Conservation (phyloP, 441 rosid genomes). For the Eruca vesicaria region DNA sequence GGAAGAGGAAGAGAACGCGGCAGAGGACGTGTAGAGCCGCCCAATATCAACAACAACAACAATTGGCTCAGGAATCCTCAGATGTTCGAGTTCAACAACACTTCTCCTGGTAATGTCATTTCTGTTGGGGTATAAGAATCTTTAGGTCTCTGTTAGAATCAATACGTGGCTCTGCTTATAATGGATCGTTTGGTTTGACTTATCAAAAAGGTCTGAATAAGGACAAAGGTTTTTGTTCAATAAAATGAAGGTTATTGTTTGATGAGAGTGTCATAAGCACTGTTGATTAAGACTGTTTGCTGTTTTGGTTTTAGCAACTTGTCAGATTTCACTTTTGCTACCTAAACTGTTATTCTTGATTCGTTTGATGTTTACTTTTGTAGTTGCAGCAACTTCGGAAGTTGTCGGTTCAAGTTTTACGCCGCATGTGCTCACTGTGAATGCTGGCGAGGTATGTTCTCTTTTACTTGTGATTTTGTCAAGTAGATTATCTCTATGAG, state of each 20-base stretch:
- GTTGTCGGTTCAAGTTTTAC: slow-evolving; percentile 71
- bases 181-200: slow-evolving; percentile 17
- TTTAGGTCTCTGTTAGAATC: not conserved
- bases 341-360: not conserved
- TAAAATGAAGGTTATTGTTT: not conserved
- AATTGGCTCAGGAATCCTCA: slow-evolving; percentile 52
- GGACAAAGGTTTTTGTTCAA: not conserved
- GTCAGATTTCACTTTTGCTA: not conserved
- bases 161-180: slow-evolving; percentile 7
- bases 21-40: slow-evolving; percentile 22
- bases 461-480: not conserved
- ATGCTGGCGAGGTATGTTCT: slow-evolving; percentile 79
- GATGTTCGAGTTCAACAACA: slow-evolving; percentile 45
- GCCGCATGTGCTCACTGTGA: slow-evolving; percentile 78
- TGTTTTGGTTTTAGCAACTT: not conserved
- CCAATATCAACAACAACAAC: not conserved
- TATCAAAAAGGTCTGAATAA: not conserved
- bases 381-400: slow-evolving; percentile 43
- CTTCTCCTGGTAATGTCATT: slow-evolving; percentile 15
- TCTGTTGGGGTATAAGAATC: not conserved
- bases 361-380: not conserved
- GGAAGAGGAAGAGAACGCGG: slow-evolving; percentile 26
- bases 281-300: not conserved
- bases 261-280: no score
- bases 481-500: not conserved